Evolutionary conservation across 805 yeast species (phyloP), one percentile per base, ranked within the genome.

Genomic region (Candida chauliodis): DNA sequence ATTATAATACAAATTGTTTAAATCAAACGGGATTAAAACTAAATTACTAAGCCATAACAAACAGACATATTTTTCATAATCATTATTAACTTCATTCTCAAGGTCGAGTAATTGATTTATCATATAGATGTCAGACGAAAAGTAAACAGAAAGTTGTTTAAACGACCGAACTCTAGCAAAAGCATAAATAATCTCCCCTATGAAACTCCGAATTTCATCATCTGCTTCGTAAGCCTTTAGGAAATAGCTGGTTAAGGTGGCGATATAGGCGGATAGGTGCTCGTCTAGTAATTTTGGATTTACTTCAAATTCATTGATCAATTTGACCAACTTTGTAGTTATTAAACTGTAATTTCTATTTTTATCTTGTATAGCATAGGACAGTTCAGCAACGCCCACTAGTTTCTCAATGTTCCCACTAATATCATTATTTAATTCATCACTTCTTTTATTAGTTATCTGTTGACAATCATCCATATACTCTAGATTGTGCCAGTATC

Each of bases 11-110:
- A 81, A 56, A 0, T 59, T 45, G 1, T 56, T 58, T 18, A 90
- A 61, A 2, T 76, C 71, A 51, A 90, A 89, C 0, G 98, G 97
- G 0, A 81, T 76, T n/a, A 84, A 61, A 0, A 79, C 72, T 16
- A 89, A 60, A 8, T 81, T 76, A 0, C 82, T 72, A 8, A 87
- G 66, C 95, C 96, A 90, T 3, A 84, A 62, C 7, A 88, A 57
- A 29, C 79, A 52, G 8, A 81, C 33, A 41, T 61, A 64, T 1
- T 43, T 37, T 36, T 62, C 66, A 38, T 47, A 48, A 20, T 54
- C 63, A 24, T 44, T 41, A n/a, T 38, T 52, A 1, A 27, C 21
- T 3, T 16, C 16, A 5, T 30, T 8, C 8, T 44, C 43, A 8
- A 41, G 32, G 1, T 20, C 39, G 17, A 58, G 29, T 14, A n/a